These are phyloP conservation scores for Geotrichum reessii DNA, from an alignment of 1,139 yeast genomes.

Conservation along the genomic window DNA sequence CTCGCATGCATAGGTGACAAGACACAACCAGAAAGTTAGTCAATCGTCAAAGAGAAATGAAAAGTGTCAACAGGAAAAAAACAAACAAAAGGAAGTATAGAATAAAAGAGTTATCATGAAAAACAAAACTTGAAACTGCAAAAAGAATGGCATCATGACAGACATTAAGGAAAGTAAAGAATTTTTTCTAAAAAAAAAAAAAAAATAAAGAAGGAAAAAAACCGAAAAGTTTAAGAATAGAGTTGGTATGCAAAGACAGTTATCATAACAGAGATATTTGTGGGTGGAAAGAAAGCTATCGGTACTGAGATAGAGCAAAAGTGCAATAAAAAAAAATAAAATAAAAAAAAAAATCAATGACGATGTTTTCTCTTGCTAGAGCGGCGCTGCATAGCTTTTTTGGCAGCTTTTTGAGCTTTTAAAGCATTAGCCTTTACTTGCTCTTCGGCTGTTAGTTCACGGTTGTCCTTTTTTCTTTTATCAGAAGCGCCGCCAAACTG, in stretches of 20 bases:
- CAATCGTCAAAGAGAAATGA: neutral
- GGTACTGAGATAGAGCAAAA: neutral
- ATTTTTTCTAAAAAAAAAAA: too few relatives aligned
- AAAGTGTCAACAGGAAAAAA: neutral
- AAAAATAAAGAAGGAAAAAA: neutral
- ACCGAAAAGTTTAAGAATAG: neutral
- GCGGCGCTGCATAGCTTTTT: slow-evolving; percentile 11
- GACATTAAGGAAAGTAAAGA: neutral
- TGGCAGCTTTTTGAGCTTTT: slow-evolving; percentile 15
- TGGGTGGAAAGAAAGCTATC: neutral
- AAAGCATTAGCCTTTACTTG: slow-evolving; percentile 4
- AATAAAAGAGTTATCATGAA: neutral
- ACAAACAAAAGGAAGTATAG: neutral
- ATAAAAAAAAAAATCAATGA: neutral
- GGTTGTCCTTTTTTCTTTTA: too few relatives aligned
- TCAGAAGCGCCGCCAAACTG: neutral
- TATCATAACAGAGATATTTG: neutral
- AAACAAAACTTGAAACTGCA: neutral
- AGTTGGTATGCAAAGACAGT: neutral
- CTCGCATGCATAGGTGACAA: neutral
- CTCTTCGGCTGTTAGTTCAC: slow-evolving; percentile 5
- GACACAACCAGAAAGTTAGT: neutral
- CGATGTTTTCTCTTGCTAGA: slow-evolving; percentile 8
- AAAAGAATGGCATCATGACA: neutral
- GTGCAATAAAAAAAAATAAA: neutral